phyloP scores from a whole-genome alignment of 2,329 filamentous ascomycete species.

The Zasmidium citrigriseum region DNA sequence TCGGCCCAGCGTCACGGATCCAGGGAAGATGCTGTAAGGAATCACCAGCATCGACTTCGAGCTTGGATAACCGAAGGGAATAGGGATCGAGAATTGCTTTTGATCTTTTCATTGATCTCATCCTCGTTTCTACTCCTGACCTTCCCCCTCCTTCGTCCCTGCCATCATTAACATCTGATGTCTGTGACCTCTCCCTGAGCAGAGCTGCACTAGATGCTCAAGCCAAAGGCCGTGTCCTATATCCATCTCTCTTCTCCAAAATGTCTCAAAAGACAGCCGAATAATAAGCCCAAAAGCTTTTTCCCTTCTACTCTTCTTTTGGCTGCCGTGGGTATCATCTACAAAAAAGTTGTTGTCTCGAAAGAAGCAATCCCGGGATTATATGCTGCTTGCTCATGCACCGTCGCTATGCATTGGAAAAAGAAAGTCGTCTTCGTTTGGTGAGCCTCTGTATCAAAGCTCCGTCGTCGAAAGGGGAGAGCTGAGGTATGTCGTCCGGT shows the following conservation, averaged over 20 bases:
- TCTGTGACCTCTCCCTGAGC: constrained; percentile 13
- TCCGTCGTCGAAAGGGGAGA: neutral
- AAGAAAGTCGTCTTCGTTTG: too few species aligned
- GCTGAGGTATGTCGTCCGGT: neutral
- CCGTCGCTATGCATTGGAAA: constrained; percentile 35
- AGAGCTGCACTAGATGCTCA: constrained; percentile 38
- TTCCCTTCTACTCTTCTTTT: neutral
- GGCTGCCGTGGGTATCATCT: constrained; percentile 25
- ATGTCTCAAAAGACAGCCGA: neutral
- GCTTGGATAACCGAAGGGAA: too few species aligned
- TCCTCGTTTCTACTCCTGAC: too few species aligned
- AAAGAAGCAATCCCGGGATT: constrained; percentile 3
- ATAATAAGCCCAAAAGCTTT: neutral
- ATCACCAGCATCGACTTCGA: too few species aligned
- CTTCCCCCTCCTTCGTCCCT: too few species aligned
- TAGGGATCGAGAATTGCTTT: too few species aligned
- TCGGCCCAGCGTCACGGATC: too few species aligned
- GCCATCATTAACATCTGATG: too few species aligned
- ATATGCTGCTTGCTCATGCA: constrained; percentile 16
- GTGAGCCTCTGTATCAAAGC: too few species aligned
- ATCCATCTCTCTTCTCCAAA: constrained; percentile 1
- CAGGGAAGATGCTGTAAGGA: too few species aligned
- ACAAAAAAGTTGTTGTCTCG: constrained; percentile 17
- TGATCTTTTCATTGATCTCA: too few species aligned
- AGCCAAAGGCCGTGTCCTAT: neutral